A percentile compares a stretch with the other conserved stretches of the same genome.
These are phyloP conservation scores for Beauveria varroae DNA, from an alignment of 2,329 filamentous ascomycete genomes.

Conservation along the genomic window DNA sequence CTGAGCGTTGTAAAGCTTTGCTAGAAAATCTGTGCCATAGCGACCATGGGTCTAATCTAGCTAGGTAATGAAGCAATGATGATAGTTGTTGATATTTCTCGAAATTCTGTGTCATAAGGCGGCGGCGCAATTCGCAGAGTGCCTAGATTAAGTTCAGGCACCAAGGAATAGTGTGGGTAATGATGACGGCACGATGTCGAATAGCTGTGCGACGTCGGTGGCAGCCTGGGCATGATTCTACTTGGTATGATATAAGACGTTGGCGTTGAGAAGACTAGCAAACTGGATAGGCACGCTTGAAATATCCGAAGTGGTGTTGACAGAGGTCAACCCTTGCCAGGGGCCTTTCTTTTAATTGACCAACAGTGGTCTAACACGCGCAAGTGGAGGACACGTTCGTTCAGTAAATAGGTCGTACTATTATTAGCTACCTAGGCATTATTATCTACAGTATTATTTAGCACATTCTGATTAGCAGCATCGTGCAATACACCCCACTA, in stretches of 20 bases:
- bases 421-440: background rate
- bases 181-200: constrained; percentile 5
- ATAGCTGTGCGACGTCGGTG: background rate
- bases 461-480: background rate
- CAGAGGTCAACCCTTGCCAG: too few relatives aligned
- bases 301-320: too few relatives aligned
- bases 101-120: background rate
- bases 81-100: background rate
- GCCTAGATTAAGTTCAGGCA: background rate
- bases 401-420: background rate
- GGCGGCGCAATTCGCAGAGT: background rate
- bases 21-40: background rate
- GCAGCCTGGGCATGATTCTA: background rate
- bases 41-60: background rate
- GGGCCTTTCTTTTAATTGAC: background rate
- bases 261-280: too few relatives aligned
- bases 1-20: background rate
- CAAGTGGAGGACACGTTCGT: too few relatives aligned
- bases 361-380: background rate
- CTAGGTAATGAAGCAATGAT: background rate
- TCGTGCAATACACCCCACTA: background rate
- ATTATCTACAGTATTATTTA: background rate
- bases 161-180: background rate
- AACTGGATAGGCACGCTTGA: too few relatives aligned
- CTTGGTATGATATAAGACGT: too few relatives aligned